phyloP scores from a whole-genome alignment of 208 protist genomes.

The Trypanosoma grayi region DNA sequence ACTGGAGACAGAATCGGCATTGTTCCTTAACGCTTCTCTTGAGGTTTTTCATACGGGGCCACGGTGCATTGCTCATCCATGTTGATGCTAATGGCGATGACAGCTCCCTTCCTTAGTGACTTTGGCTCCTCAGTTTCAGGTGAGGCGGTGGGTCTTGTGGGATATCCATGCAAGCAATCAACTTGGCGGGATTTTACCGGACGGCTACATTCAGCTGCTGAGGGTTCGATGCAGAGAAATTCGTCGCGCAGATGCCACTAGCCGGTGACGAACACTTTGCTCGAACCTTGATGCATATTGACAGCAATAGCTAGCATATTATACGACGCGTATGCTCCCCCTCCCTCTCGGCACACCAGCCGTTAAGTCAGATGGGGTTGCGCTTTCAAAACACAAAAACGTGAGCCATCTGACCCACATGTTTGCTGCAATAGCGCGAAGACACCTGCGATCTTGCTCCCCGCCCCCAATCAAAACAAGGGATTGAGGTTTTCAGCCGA shows the following conservation, averaged over 20 bases:
- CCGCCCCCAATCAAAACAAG: not conserved
- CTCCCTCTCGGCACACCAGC: not conserved
- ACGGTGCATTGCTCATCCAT: too few relatives aligned
- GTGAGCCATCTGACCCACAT: not conserved
- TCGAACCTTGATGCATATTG: not conserved
- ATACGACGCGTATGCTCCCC: not conserved
- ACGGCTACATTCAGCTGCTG: not conserved
- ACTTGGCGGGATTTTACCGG: too few relatives aligned
- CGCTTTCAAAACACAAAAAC: not conserved
- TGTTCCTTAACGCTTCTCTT: too few relatives aligned
- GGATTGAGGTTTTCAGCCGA: not conserved
- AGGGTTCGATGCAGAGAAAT: conserved; percentile 3
- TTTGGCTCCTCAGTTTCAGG: too few relatives aligned
- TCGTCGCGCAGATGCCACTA: not conserved
- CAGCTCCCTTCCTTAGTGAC: too few relatives aligned
- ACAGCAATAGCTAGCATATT: not conserved
- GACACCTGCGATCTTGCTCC: not conserved
- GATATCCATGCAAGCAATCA: too few relatives aligned
- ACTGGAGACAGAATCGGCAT: too few relatives aligned
- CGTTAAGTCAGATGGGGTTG: not conserved
- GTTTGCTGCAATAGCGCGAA: not conserved
- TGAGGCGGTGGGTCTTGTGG: too few relatives aligned
- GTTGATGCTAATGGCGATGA: too few relatives aligned
- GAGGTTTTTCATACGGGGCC: too few relatives aligned
- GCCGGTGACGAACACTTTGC: not conserved